Percentiles rank a stretch among this genome's conserved stretches.
phyloP scores from a whole-genome alignment of 1,284 basidiomycete species.

The Rhodotorula glutinis region DNA sequence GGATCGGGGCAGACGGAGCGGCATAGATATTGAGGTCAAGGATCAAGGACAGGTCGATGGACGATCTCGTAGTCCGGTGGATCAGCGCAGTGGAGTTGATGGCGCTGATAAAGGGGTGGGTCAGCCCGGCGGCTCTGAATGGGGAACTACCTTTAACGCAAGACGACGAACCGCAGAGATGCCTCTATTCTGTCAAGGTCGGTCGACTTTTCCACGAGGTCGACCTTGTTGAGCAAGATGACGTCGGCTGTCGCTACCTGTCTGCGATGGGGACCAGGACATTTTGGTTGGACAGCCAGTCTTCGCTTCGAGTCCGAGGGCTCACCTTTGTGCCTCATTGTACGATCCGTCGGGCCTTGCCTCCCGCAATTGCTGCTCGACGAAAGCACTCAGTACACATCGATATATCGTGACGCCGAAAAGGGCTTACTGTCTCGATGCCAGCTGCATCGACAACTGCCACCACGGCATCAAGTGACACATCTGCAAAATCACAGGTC shows the following conservation, averaged over 20 bases:
- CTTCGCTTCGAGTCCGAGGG: constrained; percentile 48
- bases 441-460: constrained; percentile 75
- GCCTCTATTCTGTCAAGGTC: constrained; percentile 54
- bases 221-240: constrained; percentile 82
- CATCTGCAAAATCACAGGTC: constrained; percentile 61
- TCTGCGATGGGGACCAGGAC: constrained; percentile 52
- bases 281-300: neutral
- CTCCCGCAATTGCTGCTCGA: constrained; percentile 74
- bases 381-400: neutral
- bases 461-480: constrained; percentile 79
- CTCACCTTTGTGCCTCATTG: constrained; percentile 61
- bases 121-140: neutral
- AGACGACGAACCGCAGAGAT: constrained; percentile 52
- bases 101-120: constrained; percentile 45
- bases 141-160: neutral
- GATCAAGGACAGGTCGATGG: constrained; percentile 65
- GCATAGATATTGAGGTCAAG: constrained; percentile 76
- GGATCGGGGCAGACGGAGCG: constrained; percentile 47
- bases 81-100: constrained; percentile 76
- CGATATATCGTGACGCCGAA: too few relatives aligned
- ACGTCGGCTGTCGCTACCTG: constrained; percentile 88
- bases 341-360: constrained; percentile 63
- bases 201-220: constrained; percentile 58
- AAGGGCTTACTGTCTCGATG: constrained; percentile 23
- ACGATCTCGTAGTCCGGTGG: constrained; percentile 63